A percentile compares a stretch with the other conserved stretches of the same genome.
Conservation (phyloP, 768 basidiomycete genomes). For the Cyclocybe cylindracea region DNA sequence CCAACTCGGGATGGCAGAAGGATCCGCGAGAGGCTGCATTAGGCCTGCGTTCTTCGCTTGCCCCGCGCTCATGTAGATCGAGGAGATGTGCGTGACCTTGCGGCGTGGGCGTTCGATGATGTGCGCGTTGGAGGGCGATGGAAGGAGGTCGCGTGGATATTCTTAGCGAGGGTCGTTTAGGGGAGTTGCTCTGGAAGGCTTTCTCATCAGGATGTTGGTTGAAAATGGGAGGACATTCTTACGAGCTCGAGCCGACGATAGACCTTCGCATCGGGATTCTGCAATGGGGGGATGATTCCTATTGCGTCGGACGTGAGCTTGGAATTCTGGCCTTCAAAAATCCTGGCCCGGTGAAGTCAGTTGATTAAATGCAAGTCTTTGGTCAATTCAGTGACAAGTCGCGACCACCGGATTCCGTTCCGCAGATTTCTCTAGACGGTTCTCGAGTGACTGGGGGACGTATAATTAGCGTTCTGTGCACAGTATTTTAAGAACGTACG, state of each 20-base stretch:
- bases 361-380: slow-evolving; percentile 91
- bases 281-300: slow-evolving; percentile 97
- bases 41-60: slow-evolving; percentile 88
- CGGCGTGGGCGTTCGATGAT: slow-evolving; percentile 86
- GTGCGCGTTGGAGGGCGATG: slow-evolving; percentile 92
- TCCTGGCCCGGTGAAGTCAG: slow-evolving; percentile 80
- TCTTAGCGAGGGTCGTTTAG: slow-evolving; percentile 84
- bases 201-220: neutral
- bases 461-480: neutral
- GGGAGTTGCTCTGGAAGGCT: slow-evolving; percentile 55
- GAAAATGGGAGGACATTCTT: slow-evolving; percentile 15
- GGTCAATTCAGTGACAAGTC: slow-evolving; percentile 79
- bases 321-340: neutral
- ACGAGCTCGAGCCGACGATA: slow-evolving; percentile 84
- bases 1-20: slow-evolving; percentile 77
- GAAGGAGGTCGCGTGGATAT: slow-evolving; percentile 91
- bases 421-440: slow-evolving; percentile 70
- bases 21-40: slow-evolving; percentile 87
- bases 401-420: slow-evolving; percentile 51
- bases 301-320: slow-evolving; percentile 26
- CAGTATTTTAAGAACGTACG: slow-evolving; percentile 33
- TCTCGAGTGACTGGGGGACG: slow-evolving; percentile 60
- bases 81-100: slow-evolving; percentile 80
- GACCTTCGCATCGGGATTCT: slow-evolving; percentile 90
- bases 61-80: slow-evolving; percentile 91